Evolutionary conservation across 768 basidiomycete genomes (phyloP).

Genomic region (Crassisporium funariophilum): DNA sequence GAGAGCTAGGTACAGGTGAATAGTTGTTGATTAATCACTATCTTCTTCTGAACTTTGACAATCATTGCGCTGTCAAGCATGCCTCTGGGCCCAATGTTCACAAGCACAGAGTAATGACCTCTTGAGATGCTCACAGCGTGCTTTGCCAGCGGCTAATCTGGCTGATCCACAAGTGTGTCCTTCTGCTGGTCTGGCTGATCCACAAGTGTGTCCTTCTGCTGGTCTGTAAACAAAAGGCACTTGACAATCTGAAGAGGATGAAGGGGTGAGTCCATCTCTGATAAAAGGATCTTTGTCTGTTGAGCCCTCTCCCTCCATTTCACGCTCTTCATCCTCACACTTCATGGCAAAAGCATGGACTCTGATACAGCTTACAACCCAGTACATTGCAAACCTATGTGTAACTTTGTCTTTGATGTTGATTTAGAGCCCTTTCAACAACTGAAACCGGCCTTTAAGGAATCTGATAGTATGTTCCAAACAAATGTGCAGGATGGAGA

Average conservation of each 20-base stretch:
- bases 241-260: constrained; percentile 12
- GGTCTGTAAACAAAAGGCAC: constrained; percentile 13
- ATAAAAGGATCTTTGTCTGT: constrained; percentile 23
- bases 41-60: too few species aligned
- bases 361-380: constrained; percentile 33
- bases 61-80: too few species aligned
- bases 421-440: constrained; percentile 30
- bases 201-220: neutral
- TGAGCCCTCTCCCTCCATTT: constrained; percentile 6
- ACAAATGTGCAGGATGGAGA: constrained; percentile 36
- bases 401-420: constrained; percentile 21
- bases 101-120: constrained; percentile 1
- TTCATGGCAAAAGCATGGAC: constrained; percentile 31
- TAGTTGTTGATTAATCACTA: too few species aligned
- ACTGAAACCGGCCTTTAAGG: constrained; percentile 43
- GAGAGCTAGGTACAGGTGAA: too few species aligned
- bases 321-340: constrained; percentile 27
- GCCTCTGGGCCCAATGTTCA: too few species aligned
- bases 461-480: constrained; percentile 44
- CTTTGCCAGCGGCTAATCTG: constrained; percentile 1
- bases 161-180: neutral
- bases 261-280: constrained; percentile 10
- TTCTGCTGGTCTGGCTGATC: neutral
- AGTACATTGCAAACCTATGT: constrained; percentile 32
- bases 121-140: neutral